Evolutionary conservation across 2,329 filamentous ascomycete genomes (phyloP).

Genomic region (Polychaeton citri): DNA sequence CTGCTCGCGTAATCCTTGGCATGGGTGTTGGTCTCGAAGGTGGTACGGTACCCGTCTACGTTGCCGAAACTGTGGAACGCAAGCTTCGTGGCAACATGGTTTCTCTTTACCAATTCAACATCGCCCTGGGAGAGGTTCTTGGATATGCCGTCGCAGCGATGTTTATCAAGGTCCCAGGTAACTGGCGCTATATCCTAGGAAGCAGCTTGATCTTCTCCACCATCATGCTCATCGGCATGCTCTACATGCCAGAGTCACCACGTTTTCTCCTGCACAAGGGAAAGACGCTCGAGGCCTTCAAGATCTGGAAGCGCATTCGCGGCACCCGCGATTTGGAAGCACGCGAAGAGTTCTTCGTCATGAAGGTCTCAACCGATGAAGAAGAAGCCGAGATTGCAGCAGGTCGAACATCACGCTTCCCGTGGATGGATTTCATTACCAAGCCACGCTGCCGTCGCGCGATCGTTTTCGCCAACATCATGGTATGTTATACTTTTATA

Average conservation of each 20-base stretch:
- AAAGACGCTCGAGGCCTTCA: constrained; percentile 45
- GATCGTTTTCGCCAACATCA: constrained; percentile 54
- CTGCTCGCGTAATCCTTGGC: constrained; percentile 55
- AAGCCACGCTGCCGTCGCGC: constrained; percentile 53
- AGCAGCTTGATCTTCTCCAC: constrained; percentile 59
- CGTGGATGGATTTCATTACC: constrained; percentile 64
- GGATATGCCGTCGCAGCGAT: constrained; percentile 62
- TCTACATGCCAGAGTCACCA: constrained; percentile 58
- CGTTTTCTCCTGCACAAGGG: constrained; percentile 59
- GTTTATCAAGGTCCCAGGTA: constrained; percentile 54
- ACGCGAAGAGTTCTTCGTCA: constrained; percentile 57
- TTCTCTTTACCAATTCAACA: constrained; percentile 63
- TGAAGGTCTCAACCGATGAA: constrained; percentile 51
- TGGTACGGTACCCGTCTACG: constrained; percentile 62
- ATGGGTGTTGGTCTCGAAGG: constrained; percentile 60
- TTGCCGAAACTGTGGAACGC: constrained; percentile 57
- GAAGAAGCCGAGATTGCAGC: constrained; percentile 37
- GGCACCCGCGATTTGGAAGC: constrained; percentile 44
- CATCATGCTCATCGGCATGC: constrained; percentile 45
- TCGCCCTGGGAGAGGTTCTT: constrained; percentile 59
- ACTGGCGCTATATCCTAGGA: constrained; percentile 63
- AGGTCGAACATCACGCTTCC: constrained; percentile 42
- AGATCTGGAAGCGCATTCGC: constrained; percentile 61
- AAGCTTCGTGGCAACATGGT: constrained; percentile 58
- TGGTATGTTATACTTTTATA: no score